These are phyloP conservation scores for Pholiota molesta DNA, from an alignment of 768 basidiomycete species.

Conservation along the genomic window DNA sequence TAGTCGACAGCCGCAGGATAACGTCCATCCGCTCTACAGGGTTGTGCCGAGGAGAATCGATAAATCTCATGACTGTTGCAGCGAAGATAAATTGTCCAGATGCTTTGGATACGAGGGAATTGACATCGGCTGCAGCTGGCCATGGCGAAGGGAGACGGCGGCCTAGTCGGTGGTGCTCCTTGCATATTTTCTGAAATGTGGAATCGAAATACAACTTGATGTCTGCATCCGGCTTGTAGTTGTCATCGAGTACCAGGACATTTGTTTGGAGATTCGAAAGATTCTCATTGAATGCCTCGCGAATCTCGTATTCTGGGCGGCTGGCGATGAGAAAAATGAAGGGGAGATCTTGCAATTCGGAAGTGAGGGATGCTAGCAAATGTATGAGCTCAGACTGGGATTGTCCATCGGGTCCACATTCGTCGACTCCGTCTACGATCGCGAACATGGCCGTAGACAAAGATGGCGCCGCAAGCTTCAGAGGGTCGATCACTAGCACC, in stretches of 20 bases:
- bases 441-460: too few relatives aligned
- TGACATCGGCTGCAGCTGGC: neutral
- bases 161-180: too few relatives aligned
- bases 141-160: too few relatives aligned
- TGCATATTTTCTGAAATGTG: too few relatives aligned
- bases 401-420: too few relatives aligned
- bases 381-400: neutral
- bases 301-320: neutral
- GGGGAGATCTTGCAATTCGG: neutral
- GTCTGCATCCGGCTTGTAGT: neutral
- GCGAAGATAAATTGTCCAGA: neutral
- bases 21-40: neutral
- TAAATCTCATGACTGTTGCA: neutral
- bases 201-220: neutral
- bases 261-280: neutral
- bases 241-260: neutral
- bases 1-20: neutral
- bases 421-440: too few relatives aligned
- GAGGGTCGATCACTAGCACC: too few relatives aligned
- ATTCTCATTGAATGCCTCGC: neutral
- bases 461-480: too few relatives aligned
- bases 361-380: neutral
- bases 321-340: neutral
- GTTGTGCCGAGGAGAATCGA: neutral
- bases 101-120: neutral